Evolutionary conservation across 2,329 filamentous ascomycete genomes (phyloP).

Genomic region (Diaporthe aspalathi): DNA sequence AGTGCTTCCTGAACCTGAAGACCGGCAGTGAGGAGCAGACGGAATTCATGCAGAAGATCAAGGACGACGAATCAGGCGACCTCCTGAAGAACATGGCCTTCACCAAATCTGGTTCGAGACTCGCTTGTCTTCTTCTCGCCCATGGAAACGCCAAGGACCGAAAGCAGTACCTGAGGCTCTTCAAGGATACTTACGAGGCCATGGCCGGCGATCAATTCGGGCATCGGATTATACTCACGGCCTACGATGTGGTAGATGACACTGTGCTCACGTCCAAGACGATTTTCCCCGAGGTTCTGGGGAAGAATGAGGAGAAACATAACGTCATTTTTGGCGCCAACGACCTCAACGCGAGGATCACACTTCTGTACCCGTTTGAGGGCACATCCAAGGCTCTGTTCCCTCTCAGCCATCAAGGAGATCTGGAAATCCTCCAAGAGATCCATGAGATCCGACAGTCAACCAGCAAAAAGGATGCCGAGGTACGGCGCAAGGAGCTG

Average conservation of each 20-base stretch:
- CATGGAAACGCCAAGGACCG: constrained; percentile 92
- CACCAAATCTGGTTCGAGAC: constrained; percentile 85
- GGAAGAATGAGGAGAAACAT: constrained; percentile 73
- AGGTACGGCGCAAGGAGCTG: constrained; percentile 80
- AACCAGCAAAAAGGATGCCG: constrained; percentile 93
- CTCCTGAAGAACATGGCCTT: constrained; percentile 96
- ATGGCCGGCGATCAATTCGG: constrained; percentile 85
- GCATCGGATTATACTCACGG: constrained; percentile 84
- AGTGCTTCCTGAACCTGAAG: constrained; percentile 88
- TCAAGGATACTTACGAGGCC: constrained; percentile 87
- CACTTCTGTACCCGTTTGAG: constrained; percentile 86
- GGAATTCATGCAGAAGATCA: constrained; percentile 90
- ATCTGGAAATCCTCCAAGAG: constrained; percentile 79
- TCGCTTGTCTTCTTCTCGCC: constrained; percentile 85
- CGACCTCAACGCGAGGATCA: constrained; percentile 72
- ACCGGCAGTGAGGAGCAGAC: constrained; percentile 82
- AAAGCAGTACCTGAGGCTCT: constrained; percentile 85
- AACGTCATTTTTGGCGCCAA: constrained; percentile 74
- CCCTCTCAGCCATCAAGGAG: constrained; percentile 70
- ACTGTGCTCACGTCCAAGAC: constrained; percentile 88
- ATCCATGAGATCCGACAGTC: constrained; percentile 81
- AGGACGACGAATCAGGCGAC: constrained; percentile 91
- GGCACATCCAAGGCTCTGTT: constrained; percentile 71
- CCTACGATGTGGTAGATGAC: constrained; percentile 93
- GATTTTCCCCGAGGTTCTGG: constrained; percentile 87